These are phyloP conservation scores for Stachybotrys echinatus DNA, from an alignment of 2,329 filamentous ascomycete genomes.

Conservation along the genomic window DNA sequence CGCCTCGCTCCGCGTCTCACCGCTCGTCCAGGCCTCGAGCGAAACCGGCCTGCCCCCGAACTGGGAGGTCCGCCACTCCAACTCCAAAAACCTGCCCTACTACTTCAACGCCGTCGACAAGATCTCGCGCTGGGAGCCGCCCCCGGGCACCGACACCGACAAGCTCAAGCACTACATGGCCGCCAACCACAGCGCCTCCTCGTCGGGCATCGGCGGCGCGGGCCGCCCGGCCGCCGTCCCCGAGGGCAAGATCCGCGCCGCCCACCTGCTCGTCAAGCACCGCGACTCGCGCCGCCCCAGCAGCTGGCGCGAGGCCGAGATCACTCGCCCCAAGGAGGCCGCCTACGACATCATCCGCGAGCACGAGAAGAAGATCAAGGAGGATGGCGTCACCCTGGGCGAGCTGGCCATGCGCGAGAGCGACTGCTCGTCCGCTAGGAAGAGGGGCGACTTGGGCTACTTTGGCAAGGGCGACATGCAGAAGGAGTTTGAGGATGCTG, in stretches of 20 bases:
- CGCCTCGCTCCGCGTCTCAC: background rate
- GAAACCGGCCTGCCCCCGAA: slow-evolving; percentile 76
- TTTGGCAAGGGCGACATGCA: slow-evolving; percentile 97
- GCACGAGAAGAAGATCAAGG: slow-evolving; percentile 72
- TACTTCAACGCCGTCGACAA: slow-evolving; percentile 90
- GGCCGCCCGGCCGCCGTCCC: slow-evolving; percentile 34
- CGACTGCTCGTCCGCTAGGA: slow-evolving; percentile 92
- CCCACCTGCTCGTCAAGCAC: slow-evolving; percentile 93
- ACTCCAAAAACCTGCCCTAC: slow-evolving; percentile 97
- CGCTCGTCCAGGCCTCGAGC: slow-evolving; percentile 34
- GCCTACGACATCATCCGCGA: slow-evolving; percentile 70
- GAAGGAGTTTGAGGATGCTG: slow-evolving; percentile 94
- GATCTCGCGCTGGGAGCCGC: slow-evolving; percentile 93
- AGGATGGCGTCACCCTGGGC: slow-evolving; percentile 63
- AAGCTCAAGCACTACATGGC: slow-evolving; percentile 95
- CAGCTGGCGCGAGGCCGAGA: slow-evolving; percentile 88
- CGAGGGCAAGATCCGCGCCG: slow-evolving; percentile 85
- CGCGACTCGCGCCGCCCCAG: slow-evolving; percentile 79
- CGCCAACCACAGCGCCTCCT: slow-evolving; percentile 65
- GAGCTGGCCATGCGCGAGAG: slow-evolving; percentile 85
- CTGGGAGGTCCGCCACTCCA: slow-evolving; percentile 97
- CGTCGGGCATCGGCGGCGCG: slow-evolving; percentile 31
- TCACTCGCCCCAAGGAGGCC: slow-evolving; percentile 84
- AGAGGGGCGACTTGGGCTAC: slow-evolving; percentile 90
- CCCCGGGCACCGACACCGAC: slow-evolving; percentile 79